Base-by-base conservation (phyloP, 78 protist species). In the Bodo saltans region DNA sequence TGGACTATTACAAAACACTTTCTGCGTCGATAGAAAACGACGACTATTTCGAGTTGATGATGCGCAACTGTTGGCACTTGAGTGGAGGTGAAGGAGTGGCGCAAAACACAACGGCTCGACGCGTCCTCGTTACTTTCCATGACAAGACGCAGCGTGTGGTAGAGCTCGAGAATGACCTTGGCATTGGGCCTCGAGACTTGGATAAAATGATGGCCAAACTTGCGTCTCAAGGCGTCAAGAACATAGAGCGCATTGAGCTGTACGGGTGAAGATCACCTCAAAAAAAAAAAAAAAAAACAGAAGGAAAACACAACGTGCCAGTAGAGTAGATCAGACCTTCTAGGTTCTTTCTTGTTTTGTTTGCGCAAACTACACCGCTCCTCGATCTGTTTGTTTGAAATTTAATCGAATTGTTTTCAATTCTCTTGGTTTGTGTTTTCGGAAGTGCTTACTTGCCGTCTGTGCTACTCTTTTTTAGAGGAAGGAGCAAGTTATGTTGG, bases 11-110 rank as follows among this genome's bases (percentile, higher is more conserved):
- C 85, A 34, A 30, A 11, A 32, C n/a, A 30, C 34, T 83, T n/a
- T 42, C 71, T 1, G 85, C 85, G 1, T 32, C 76, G 29, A 83
- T 83, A 29, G 85, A 83, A 35, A 28, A 0, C 78, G 85, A 83
- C 72, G 85, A 83, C 33, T 37, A 69, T 69, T 83, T 83, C 60
- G 85, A 34, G 30, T 23, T 70, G 70, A 42, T 83, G 78, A 70
- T 83, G 53, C n/a, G 33, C 33, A 3, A 37, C 78, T 1, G 17
- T n/a, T 83, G 85, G 85, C 1, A 79, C 39, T 38, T 79, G 32
- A 29, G 72, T 23, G 83, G 71, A 27, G 82, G 82, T 29, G 82
- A 21, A 27, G 82, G 82, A 12, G 35, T 32, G 70, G 8, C 42
- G 30, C 69, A 26, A 25, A 76, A 76, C 70, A 76, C 82, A 17